phyloP scores from a whole-genome alignment of 352 stramenopile genomes.

The Phytophthora foliorum region DNA sequence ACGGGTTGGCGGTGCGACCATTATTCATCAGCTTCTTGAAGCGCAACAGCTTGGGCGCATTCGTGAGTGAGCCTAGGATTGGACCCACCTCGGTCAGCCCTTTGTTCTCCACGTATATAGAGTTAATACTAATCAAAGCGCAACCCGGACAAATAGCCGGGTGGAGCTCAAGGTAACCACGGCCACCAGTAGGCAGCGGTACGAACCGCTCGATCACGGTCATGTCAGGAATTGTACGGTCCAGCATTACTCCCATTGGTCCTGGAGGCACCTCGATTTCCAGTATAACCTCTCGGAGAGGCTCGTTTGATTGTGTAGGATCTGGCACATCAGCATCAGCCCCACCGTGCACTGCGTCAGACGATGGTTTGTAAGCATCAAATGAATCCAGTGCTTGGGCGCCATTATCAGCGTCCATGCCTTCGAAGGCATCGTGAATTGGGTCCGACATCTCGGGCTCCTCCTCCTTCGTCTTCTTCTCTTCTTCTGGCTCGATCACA shows the following conservation, averaged over 20 bases:
- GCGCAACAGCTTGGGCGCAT: constrained; percentile 71
- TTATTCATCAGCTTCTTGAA: constrained; percentile 90
- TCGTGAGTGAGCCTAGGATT: constrained; percentile 67
- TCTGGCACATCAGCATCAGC: constrained; percentile 16
- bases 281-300: constrained; percentile 80
- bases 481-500: constrained; percentile 33
- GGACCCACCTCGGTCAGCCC: constrained; percentile 74
- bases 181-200: constrained; percentile 69
- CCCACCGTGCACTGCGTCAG: constrained; percentile 20
- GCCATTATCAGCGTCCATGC: constrained; percentile 56
- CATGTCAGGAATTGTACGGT: constrained; percentile 83
- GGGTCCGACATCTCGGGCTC: constrained; percentile 52
- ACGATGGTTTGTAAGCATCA: constrained; percentile 48
- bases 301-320: constrained; percentile 48
- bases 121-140: constrained; percentile 84
- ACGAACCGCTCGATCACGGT: constrained; percentile 84
- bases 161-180: constrained; percentile 83
- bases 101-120: constrained; percentile 78
- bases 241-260: constrained; percentile 86
- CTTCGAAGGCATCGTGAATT: constrained; percentile 89
- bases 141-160: constrained; percentile 84
- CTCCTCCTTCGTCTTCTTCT: constrained; percentile 41
- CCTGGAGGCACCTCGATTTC: constrained; percentile 84
- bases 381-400: constrained; percentile 47
- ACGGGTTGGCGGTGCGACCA: constrained; percentile 77